Conservation (phyloP, 768 basidiomycete species). For the Myochromella boudieri region DNA sequence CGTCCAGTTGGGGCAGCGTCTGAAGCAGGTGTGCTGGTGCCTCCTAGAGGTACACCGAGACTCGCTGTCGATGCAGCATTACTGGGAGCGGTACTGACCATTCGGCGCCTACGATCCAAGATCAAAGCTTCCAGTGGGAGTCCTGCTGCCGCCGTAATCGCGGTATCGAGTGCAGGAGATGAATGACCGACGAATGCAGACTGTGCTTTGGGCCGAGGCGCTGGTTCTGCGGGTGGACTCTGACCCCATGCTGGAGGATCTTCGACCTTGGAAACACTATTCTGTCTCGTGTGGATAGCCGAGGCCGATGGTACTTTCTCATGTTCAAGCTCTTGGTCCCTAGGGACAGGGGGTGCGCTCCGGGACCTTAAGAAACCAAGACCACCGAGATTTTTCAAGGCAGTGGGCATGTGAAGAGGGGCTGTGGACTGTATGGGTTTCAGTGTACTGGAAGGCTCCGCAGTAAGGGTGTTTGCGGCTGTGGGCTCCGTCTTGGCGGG, state of each 20-base stretch:
- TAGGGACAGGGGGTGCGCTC: conserved; percentile 59
- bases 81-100: conserved; percentile 22
- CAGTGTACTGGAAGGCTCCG: conserved; percentile 5
- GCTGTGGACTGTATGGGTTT: conserved; percentile 18
- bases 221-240: not conserved
- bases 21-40: not conserved
- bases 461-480: conserved; percentile 9
- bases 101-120: conserved; percentile 63
- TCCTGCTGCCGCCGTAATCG: conserved; percentile 17
- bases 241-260: not conserved
- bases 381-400: conserved; percentile 44
- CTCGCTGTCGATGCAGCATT: conserved; percentile 9
- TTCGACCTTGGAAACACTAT: not conserved
- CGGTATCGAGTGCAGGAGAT: not conserved
- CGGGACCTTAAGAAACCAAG: conserved; percentile 52
- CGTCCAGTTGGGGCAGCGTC: conserved; percentile 2
- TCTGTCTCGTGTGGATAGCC: conserved; percentile 12
- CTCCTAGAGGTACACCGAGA: not conserved
- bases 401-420: conserved; percentile 37
- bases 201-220: not conserved
- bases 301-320: conserved; percentile 5
- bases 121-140: conserved; percentile 67
- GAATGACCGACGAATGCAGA: not conserved
- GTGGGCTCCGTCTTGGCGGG: conserved; percentile 17
- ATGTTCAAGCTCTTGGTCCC: conserved; percentile 26